Evolutionary conservation across 495 filamentous ascomycete genomes (phyloP), one percentile per base, ranked within the genome.

Genomic region (Jackrogersella multiformis): DNA sequence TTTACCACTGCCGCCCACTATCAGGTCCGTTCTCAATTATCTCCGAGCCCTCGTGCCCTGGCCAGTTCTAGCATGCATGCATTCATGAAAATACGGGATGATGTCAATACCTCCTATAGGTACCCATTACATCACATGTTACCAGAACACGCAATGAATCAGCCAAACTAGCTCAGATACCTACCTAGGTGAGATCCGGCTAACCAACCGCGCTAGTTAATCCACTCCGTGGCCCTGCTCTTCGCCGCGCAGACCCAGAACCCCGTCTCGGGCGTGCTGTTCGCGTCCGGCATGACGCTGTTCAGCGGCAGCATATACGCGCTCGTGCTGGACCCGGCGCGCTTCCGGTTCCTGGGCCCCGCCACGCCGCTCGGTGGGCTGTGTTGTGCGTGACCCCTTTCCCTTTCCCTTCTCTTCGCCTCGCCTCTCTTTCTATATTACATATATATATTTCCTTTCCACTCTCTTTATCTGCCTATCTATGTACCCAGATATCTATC

Each of bases 251-350:
- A 69, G 42, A 39, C 23, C 28, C 64, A 76, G 20, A 76, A 82
- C 61, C 74, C 78, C 24, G 57, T 78, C 44, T 75, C 80, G 13
- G 70, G 73, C 35, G 45, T 58, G n/a, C 67, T 79, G 39, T 78
- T 82, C 60, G 76, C 82, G 4, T 74, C 79, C 20, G 81, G 76
- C 78, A 87, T 79, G 76, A 81, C 71, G 56, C 79, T 88, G 78
- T 89, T 89, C 75, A 83, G 80, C 59, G 87, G 87, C 5, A 82
- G 79, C 72, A 78, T 89, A 52, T 89, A 89, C 71, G 75, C 83
- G 15, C 78, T 89, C 13, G 79, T 83, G 4, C 78, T 88, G 1
- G 82, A 86, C 70, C 81, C 86, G 39, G 80, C 81, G 63, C 74
- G 78, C 48, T 87, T 85, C 71, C 80, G 81, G 51, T 79, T 79